Base-by-base conservation (phyloP, 257 asterid genomes). In the Nicotiana sylvestris region DNA sequence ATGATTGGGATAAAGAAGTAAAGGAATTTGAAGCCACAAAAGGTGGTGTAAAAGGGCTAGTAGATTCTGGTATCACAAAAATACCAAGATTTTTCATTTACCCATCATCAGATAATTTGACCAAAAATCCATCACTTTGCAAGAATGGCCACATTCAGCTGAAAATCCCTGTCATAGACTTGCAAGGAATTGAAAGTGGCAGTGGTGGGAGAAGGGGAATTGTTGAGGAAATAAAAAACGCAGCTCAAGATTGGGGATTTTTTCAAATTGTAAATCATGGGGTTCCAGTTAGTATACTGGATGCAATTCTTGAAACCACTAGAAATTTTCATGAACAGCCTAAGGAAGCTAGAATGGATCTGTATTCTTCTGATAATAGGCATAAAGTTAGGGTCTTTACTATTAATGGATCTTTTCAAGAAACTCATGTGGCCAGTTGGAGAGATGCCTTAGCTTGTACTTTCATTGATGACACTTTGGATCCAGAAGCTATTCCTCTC, bases 211-310 rank as follows among this genome's bases (percentile, higher is more conserved):
- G 94, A 55, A 13, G 10, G 12, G 67, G 81, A 83, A 81, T 89
- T 5, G 77, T 91, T 49, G 91, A 86, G 2, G 92, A 87, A 80
- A 89, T 94, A 27, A 87, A 93, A 0, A 30, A 15, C 17, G 98
- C 94, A 10, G 90, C 93, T 2, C 89, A 82, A 21, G 80, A 81
- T 1, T 93, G 95, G 95, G 97, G 97, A 1, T 92, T 92, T 65
- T 94, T 94, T 85, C 96, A 92, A 81, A 83, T 94, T 84, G 84
- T 90, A 11, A 92, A 90, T 82, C 98, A 93, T 61, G 97, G 97
- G 51, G 88, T 92, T 17, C 96, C 97, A 2, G n/a, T 37, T 29
- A 51, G 86, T 60, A 92, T 64, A 11, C 83, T 87, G 88, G 90
- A 91, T 1, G 85, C 27, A 0, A 79, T 94, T 29, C 56, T 94